These are phyloP conservation scores for Candida corydali DNA, from an alignment of 805 yeast species.

Conservation along the genomic window DNA sequence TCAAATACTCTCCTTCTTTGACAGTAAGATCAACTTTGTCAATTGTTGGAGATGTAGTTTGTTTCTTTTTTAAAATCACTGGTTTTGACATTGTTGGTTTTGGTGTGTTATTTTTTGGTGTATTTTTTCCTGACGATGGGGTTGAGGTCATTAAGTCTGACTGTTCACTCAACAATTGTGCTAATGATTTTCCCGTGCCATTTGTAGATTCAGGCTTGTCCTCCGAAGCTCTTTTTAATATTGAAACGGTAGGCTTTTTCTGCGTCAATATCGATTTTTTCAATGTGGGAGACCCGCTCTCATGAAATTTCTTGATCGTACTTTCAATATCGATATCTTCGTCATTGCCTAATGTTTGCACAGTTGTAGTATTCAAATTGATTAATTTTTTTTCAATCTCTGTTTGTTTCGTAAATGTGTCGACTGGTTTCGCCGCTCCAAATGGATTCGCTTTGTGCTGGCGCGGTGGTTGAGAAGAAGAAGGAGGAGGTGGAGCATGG, in stretches of 20 bases:
- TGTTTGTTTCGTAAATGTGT: slow-evolving; percentile 57
- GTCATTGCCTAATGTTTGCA: slow-evolving; percentile 23
- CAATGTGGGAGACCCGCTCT: slow-evolving; percentile 11
- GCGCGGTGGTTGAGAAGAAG: slow-evolving; percentile 12
- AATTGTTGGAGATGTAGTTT: slow-evolving; percentile 9
- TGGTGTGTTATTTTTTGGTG: slow-evolving; percentile 17
- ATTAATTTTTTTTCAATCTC: slow-evolving; percentile 50
- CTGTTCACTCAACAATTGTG: slow-evolving; percentile 30
- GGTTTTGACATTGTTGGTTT: slow-evolving; percentile 27
- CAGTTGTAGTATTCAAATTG: slow-evolving; percentile 28
- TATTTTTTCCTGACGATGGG: slow-evolving; percentile 13
- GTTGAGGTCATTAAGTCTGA: slow-evolving; percentile 7
- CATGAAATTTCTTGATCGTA: slow-evolving; percentile 12
- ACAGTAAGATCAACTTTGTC: slow-evolving; percentile 11
- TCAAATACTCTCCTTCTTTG: slow-evolving; percentile 10
- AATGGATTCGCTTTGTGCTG: slow-evolving; percentile 62
- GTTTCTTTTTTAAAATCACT: slow-evolving; percentile 35
- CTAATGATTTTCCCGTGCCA: slow-evolving; percentile 33
- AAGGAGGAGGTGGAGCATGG: slow-evolving; percentile 4
- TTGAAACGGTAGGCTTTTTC: slow-evolving; percentile 15
- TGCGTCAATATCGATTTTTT: slow-evolving; percentile 5
- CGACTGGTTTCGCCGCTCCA: slow-evolving; percentile 85
- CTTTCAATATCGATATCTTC: slow-evolving; percentile 9
- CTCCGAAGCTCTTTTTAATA: slow-evolving; percentile 18
- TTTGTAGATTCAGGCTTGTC: slow-evolving; percentile 10